These are phyloP conservation scores for Elsinoe australis DNA, from an alignment of 2,329 filamentous ascomycete genomes.

Conservation along the genomic window DNA sequence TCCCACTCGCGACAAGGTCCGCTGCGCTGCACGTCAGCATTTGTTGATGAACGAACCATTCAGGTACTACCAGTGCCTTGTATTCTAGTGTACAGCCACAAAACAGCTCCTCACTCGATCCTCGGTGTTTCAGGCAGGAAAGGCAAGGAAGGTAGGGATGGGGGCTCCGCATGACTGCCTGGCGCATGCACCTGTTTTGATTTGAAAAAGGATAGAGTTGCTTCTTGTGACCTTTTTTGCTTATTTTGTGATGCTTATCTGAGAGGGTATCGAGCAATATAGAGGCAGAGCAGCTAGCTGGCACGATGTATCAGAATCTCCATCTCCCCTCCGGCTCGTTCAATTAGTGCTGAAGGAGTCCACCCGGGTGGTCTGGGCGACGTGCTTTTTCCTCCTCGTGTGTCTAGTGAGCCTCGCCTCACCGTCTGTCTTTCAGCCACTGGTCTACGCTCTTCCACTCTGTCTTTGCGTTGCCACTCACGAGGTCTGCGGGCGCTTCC, in stretches of 20 bases:
- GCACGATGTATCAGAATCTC: slow-evolving; percentile 11
- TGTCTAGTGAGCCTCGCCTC: neutral
- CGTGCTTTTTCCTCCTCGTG: no score
- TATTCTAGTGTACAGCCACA: slow-evolving; percentile 15
- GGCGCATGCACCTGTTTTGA: slow-evolving; percentile 3
- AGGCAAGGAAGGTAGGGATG: neutral
- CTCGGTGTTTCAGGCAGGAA: neutral
- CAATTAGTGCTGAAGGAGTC: no score
- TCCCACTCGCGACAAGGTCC: no score
- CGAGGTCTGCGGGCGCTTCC: slow-evolving; percentile 43
- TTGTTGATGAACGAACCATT: neutral
- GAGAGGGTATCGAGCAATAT: slow-evolving; percentile 6
- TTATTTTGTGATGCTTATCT: neutral
- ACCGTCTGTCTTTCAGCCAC: slow-evolving; percentile 41
- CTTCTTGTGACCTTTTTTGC: no score
- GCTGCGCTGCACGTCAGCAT: no score
- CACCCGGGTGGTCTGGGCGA: no score
- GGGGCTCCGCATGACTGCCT: neutral
- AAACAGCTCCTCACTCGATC: slow-evolving; percentile 10
- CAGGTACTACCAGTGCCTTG: neutral
- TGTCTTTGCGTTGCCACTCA: slow-evolving; percentile 39
- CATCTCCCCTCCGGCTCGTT: no score
- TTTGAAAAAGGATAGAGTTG: no score
- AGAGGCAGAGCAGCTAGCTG: neutral
- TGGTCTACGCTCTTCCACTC: slow-evolving; percentile 53